phyloP scores from a whole-genome alignment of 2,329 filamentous ascomycete genomes.

The Penicillium sp. region DNA sequence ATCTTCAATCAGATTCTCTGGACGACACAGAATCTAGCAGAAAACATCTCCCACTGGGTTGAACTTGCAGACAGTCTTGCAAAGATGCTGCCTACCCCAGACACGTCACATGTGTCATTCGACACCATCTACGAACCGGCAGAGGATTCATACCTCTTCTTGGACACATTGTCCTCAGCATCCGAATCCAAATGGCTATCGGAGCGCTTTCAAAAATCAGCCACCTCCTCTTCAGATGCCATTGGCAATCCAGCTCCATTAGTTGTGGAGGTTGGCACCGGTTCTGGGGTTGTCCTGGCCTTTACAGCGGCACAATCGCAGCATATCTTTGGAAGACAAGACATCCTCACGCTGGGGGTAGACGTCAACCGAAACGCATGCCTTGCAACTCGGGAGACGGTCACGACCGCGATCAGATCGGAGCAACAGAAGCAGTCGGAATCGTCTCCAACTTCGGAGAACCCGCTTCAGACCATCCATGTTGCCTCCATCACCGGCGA shows the following conservation, averaged over 20 bases:
- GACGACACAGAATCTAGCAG: too few relatives aligned
- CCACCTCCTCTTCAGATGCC: constrained; percentile 8
- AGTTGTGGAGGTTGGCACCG: constrained; percentile 79
- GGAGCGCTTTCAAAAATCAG: constrained; percentile 48
- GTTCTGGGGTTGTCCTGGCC: constrained; percentile 87
- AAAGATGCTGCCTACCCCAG: constrained; percentile 83
- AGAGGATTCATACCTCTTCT: constrained; percentile 89
- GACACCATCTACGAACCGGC: constrained; percentile 88
- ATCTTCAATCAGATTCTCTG: too few relatives aligned
- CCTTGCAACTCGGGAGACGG: constrained; percentile 64
- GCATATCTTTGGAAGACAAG: constrained; percentile 63
- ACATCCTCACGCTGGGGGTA: constrained; percentile 66
- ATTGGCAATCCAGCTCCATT: constrained; percentile 44
- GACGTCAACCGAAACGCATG: constrained; percentile 87
- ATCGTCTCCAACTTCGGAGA: not conserved
- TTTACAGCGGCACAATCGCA: constrained; percentile 73
- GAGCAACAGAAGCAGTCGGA: constrained; percentile 26
- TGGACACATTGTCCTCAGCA: constrained; percentile 77
- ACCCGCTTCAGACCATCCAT: constrained; percentile 44
- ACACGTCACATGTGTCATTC: constrained; percentile 85
- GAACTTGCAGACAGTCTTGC: not conserved
- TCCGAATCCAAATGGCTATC: constrained; percentile 65
- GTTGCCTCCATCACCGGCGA: constrained; percentile 66
- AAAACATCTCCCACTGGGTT: too few relatives aligned
- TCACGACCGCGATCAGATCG: constrained; percentile 44